A percentile compares a stretch with the other conserved stretches of the same genome.
Conservation (phyloP, 805 yeast species). For the Candida koratica region DNA sequence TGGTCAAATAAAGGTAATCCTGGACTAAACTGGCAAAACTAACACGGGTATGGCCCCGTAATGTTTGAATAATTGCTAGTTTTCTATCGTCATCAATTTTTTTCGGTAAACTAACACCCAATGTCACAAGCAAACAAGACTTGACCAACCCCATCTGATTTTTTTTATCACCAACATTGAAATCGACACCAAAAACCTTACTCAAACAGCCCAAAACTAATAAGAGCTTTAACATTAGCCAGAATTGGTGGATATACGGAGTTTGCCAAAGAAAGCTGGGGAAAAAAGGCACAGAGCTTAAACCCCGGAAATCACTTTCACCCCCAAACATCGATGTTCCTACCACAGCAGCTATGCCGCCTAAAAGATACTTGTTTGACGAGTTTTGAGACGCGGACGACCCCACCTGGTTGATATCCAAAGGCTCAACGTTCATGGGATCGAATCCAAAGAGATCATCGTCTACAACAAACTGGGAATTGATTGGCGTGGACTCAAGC, state of each 20-base stretch:
- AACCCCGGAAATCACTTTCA: constrained; percentile 38
- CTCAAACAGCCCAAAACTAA: constrained; percentile 21
- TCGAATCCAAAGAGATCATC: constrained; percentile 1
- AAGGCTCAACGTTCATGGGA: constrained; percentile 3
- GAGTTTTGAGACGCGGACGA: constrained; percentile 9
- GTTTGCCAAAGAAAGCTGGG: constrained; percentile 20
- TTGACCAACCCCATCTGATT: constrained; percentile 9
- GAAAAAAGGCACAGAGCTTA: constrained; percentile 44
- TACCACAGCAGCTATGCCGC: constrained; percentile 62
- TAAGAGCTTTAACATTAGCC: constrained; percentile 21
- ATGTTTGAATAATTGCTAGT: constrained; percentile 15
- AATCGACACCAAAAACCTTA: constrained; percentile 15
- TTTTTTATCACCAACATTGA: constrained; percentile 4
- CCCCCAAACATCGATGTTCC: constrained; percentile 57
- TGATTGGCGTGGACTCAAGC: background rate
- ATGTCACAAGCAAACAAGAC: constrained; percentile 24
- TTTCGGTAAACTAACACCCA: constrained; percentile 29
- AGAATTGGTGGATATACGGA: constrained; percentile 22
- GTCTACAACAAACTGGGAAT: constrained; percentile 18
- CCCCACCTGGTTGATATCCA: constrained; percentile 3
- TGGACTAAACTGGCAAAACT: constrained; percentile 14
- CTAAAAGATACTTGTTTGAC: constrained; percentile 49
- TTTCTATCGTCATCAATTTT: constrained; percentile 16
- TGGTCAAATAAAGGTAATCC: constrained; percentile 26
- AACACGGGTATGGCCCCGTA: constrained; percentile 11